A percentile compares a stretch with the other conserved stretches of the same genome.
Evolutionary conservation across 768 basidiomycete species (phyloP).

Genomic region (Boletales sp.): DNA sequence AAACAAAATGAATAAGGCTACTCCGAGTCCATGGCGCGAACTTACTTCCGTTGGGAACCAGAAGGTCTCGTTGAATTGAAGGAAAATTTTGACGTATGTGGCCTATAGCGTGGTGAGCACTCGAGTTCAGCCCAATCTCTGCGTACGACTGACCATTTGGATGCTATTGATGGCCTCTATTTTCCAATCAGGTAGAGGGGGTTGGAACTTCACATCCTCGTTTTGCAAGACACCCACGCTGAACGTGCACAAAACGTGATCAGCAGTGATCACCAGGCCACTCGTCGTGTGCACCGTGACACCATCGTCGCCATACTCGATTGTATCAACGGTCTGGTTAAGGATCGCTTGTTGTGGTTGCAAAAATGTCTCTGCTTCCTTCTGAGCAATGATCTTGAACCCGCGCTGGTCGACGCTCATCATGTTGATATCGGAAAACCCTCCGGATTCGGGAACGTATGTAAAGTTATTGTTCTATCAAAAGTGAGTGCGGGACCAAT

Average conservation of each 20-base stretch:
- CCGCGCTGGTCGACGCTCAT: constrained; percentile 64
- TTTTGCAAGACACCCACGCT: constrained; percentile 69
- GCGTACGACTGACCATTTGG: constrained; percentile 43
- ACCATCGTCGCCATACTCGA: constrained; percentile 42
- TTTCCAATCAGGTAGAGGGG: constrained; percentile 57
- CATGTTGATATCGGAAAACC: constrained; percentile 53
- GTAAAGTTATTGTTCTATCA: constrained; percentile 62
- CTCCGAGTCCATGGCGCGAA: too few relatives aligned
- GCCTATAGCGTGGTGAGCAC: constrained; percentile 27
- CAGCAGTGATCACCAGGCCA: constrained; percentile 44
- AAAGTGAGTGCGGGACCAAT: constrained; percentile 2
- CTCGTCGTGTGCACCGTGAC: constrained; percentile 47
- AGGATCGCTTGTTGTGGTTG: constrained; percentile 43
- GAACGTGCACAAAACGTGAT: constrained; percentile 65
- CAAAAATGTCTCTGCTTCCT: constrained; percentile 55
- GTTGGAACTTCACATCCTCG: constrained; percentile 54
- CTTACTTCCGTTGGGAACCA: constrained; percentile 48
- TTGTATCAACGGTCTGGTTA: constrained; percentile 47
- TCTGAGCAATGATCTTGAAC: constrained; percentile 53
- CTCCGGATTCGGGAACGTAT: constrained; percentile 46
- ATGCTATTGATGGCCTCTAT: constrained; percentile 60
- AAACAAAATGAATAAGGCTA: neutral
- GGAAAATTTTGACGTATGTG: constrained; percentile 66
- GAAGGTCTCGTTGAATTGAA: constrained; percentile 60
- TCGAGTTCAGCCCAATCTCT: neutral